These are phyloP conservation scores for Linum tenue DNA, from an alignment of 345 rosid genomes.

Conservation along the genomic window DNA sequence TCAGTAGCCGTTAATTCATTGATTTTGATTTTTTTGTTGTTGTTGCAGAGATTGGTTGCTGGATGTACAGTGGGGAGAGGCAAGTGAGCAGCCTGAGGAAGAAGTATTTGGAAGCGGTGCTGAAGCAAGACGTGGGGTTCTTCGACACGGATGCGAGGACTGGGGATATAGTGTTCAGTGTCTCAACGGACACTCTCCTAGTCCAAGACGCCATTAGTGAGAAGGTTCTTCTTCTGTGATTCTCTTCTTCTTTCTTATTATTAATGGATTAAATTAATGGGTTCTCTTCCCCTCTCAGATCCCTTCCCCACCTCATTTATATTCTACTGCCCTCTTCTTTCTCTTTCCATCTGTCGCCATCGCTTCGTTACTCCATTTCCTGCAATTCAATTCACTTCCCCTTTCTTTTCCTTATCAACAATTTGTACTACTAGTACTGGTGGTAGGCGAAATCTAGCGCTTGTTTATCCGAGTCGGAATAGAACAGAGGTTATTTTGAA, in stretches of 20 bases:
- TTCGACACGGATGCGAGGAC: constrained; percentile 99
- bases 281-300: background rate
- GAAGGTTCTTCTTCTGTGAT: constrained; percentile 40
- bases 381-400: no score
- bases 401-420: no score
- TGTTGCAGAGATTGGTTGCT: constrained; percentile 79
- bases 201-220: constrained; percentile 99
- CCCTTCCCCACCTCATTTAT: constrained; percentile 7
- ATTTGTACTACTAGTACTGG: constrained; percentile 4
- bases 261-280: no score
- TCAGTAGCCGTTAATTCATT: background rate
- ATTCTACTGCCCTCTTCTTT: background rate
- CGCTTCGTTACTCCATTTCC: background rate
- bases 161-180: constrained; percentile 94
- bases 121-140: constrained; percentile 96
- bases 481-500: background rate
- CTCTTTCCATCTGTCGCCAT: background rate
- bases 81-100: constrained; percentile 86
- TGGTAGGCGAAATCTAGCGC: constrained; percentile 17
- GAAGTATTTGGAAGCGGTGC: constrained; percentile 88
- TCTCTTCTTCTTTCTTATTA: background rate
- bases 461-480: constrained; percentile 2
- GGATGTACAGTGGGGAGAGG: constrained; percentile 99
- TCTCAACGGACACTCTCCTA: constrained; percentile 95
- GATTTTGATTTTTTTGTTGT: background rate